A percentile compares a stretch with the other conserved stretches of the same genome.
These are phyloP conservation scores for Logfia minima DNA, from an alignment of 129 eudicot species.

Conservation along the genomic window DNA sequence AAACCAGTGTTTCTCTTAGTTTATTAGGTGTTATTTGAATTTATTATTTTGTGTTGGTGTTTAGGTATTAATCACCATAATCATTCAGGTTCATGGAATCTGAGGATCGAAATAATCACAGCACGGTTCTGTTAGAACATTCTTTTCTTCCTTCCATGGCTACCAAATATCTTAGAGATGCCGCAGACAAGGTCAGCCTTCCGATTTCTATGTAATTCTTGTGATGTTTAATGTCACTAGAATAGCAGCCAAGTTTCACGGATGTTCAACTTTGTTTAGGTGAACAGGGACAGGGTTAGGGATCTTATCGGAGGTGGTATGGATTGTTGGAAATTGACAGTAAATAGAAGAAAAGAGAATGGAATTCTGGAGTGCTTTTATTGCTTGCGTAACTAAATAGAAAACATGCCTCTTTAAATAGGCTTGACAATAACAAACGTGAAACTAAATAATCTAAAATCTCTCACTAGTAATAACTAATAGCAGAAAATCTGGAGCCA, in stretches of 20 bases:
- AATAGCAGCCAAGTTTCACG: neutral
- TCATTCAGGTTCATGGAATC: constrained; percentile 92
- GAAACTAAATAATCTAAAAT: no score
- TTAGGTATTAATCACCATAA: constrained; percentile 70
- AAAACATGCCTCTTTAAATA: no score
- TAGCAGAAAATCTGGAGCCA: no score
- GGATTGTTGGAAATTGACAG: no score
- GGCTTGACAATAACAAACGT: no score
- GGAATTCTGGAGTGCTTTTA: no score
- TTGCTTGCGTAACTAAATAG: no score
- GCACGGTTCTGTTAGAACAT: constrained; percentile 70
- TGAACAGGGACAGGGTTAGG: neutral
- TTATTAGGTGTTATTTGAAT: constrained; percentile 30
- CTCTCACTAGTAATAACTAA: no score
- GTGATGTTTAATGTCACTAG: no score
- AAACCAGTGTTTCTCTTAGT: neutral
- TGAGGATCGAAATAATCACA: constrained; percentile 84
- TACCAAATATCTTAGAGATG: constrained; percentile 75
- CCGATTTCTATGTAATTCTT: neutral
- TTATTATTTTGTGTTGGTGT: constrained; percentile 43
- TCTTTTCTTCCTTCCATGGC: constrained; percentile 97
- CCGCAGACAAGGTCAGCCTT: constrained; percentile 65
- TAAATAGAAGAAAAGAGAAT: no score
- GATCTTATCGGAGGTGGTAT: no score
- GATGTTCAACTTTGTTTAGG: neutral